Base-by-base conservation (phyloP, 257 asterid genomes). In the Rubia yunnanensis region DNA sequence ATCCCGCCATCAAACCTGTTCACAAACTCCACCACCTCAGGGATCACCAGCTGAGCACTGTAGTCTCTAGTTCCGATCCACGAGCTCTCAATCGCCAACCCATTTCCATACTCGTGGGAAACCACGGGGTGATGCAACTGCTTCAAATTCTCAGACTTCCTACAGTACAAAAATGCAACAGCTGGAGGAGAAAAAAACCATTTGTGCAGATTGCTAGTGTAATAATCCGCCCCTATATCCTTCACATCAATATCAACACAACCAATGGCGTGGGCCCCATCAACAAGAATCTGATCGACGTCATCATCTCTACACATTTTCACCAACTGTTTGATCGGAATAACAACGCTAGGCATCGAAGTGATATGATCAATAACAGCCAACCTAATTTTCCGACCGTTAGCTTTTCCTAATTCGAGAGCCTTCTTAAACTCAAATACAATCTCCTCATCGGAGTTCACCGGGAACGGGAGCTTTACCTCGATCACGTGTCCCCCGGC, bases 31-130 rank as follows among this genome's bases (percentile, higher is more conserved):
- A 88, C 50, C 38, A 88, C 95, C 66, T 86, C 86, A 0, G 96
- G 94, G 6, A 91, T 56, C 10, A 91, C 95, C 31, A 89, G 74
- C 56, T 88, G 96, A 5, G 96, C 81, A 52, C 98, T 91, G 58
- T 88, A 86, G 70, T 91, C 98, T 59, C 98, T 70, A 0, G 98
- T 86, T 69, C 98, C 96, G 0, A 83, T 83, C 98, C 98, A 91
- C 50, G 89, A 80, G 55, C 95, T 84, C 73, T 86, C 97, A 34
- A 78, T 76, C 0, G 95, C 86, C 68, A 89, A 71, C 5, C 95
- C 96, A 11, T 87, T 89, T 14, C 96, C 96, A 28, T 89, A 87
- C 55, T 86, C 96, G 5, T 79, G 85, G 0, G 96, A 89, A 17
- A 86, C 94, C 3, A 86, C 91, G 0, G 92, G 92, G 62, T 89